Conservation (phyloP, 768 basidiomycete species). For the Fibroporia radiculosa region DNA sequence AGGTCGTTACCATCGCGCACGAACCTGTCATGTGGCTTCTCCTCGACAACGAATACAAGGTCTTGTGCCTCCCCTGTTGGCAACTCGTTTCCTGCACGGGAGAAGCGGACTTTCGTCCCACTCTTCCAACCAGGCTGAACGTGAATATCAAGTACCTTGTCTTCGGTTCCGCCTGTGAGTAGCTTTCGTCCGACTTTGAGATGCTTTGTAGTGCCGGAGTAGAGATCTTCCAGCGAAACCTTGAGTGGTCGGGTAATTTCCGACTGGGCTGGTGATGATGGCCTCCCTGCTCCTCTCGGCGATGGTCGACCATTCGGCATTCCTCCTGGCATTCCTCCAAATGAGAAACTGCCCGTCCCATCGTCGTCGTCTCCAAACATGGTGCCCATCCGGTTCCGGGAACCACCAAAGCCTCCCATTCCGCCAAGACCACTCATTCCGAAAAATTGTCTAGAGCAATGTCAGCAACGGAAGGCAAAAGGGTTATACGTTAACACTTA, state of each 20-base stretch:
- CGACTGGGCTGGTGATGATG: slow-evolving; percentile 33
- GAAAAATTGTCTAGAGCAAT: slow-evolving; percentile 48
- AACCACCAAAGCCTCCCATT: slow-evolving; percentile 16
- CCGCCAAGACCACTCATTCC: slow-evolving; percentile 30
- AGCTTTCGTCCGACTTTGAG: slow-evolving; percentile 78
- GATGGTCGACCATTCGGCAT: slow-evolving; percentile 31
- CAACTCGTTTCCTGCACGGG: slow-evolving; percentile 78
- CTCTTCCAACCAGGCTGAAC: slow-evolving; percentile 91
- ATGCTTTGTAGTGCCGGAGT: slow-evolving; percentile 77
- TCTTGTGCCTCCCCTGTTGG: slow-evolving; percentile 66
- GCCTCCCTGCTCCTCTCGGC: slow-evolving; percentile 19
- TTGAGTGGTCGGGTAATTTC: slow-evolving; percentile 81
- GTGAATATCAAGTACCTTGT: slow-evolving; percentile 77
- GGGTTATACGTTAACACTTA: slow-evolving; percentile 30
- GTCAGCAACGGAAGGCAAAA: not conserved
- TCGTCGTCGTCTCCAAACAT: slow-evolving; percentile 29
- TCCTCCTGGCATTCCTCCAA: slow-evolving; percentile 51
- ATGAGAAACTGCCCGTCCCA: slow-evolving; percentile 43
- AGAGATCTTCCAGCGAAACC: slow-evolving; percentile 80
- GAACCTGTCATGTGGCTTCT: slow-evolving; percentile 79
- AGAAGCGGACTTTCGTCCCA: slow-evolving; percentile 91
- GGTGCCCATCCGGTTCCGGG: slow-evolving; percentile 9
- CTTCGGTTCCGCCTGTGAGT: slow-evolving; percentile 69
- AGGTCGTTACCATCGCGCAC: slow-evolving; percentile 80
- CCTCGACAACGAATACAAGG: slow-evolving; percentile 95